A percentile compares a stretch with the other conserved stretches of the same genome.
These are phyloP conservation scores for Aspergillus melleus DNA, from an alignment of 2,329 filamentous ascomycete genomes.

Conservation along the genomic window DNA sequence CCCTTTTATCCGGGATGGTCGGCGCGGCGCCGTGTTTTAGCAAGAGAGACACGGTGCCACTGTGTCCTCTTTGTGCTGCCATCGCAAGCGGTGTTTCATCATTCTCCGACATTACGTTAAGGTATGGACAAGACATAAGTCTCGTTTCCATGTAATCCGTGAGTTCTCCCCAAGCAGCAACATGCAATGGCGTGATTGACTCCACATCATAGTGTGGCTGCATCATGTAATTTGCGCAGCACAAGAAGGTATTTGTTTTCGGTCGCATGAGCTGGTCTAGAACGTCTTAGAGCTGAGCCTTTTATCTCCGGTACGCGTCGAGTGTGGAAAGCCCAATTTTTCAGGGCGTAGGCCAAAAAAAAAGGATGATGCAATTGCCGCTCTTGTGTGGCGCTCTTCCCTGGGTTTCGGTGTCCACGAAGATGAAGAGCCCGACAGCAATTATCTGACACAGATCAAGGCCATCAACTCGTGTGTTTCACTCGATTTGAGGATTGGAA, in stretches of 20 bases:
- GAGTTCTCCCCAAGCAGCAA: slow-evolving; percentile 12
- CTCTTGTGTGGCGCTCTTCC: neutral
- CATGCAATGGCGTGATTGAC: slow-evolving; percentile 13
- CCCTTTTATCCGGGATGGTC: slow-evolving; percentile 10
- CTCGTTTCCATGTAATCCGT: slow-evolving; percentile 8
- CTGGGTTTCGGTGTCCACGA: neutral
- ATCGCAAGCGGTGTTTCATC: slow-evolving; percentile 1
- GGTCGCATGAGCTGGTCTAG: slow-evolving; percentile 8
- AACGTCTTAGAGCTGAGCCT: slow-evolving; percentile 1
- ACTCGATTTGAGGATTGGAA: slow-evolving; percentile 12
- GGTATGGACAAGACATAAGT: slow-evolving; percentile 1
- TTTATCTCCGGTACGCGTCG: slow-evolving; percentile 3
- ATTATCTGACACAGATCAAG: slow-evolving; percentile 16
- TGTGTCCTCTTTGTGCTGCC: slow-evolving; percentile 13
- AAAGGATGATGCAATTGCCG: slow-evolving; percentile 15
- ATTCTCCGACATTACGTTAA: neutral
- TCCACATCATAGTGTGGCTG: slow-evolving; percentile 1
- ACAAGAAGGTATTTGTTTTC: slow-evolving; percentile 3
- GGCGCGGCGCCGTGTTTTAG: slow-evolving; percentile 15
- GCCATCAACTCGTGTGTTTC: slow-evolving; percentile 6
- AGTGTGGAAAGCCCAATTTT: slow-evolving; percentile 15
- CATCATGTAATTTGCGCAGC: too few relatives aligned
- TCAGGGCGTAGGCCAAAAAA: slow-evolving; percentile 17
- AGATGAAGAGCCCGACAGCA: slow-evolving; percentile 6
- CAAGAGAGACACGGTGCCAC: slow-evolving; percentile 14